Evolutionary conservation across 495 filamentous ascomycete genomes (phyloP).

Genomic region (Viridothelium virens): DNA sequence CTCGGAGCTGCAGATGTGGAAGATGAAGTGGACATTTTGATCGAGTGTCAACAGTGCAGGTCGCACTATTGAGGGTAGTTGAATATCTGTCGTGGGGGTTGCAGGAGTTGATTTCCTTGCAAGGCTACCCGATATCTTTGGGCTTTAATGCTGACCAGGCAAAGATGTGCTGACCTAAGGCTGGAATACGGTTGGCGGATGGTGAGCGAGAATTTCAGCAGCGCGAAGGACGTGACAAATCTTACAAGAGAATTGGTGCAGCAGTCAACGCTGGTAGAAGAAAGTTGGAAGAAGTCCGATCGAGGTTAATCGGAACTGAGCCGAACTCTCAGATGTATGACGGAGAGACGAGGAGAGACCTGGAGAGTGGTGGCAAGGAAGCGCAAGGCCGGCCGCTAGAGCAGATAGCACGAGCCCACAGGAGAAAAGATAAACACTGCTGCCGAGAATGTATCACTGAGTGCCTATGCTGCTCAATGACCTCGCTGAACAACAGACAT

Average conservation of each 20-base stretch:
- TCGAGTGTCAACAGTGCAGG: neutral
- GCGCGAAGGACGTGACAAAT: neutral
- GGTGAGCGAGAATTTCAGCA: neutral
- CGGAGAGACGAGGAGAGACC: neutral
- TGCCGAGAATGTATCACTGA: too few species aligned
- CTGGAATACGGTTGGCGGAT: neutral
- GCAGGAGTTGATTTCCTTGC: neutral
- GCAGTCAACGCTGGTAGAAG: constrained; percentile 1
- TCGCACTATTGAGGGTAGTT: neutral
- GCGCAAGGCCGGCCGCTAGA: neutral
- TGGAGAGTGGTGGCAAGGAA: neutral
- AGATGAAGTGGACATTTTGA: neutral
- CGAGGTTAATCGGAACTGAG: neutral
- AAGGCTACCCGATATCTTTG: neutral
- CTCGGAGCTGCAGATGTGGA: constrained; percentile 11
- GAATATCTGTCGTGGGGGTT: neutral
- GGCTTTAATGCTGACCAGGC: neutral
- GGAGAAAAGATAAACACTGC: too few species aligned
- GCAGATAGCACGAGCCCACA: neutral
- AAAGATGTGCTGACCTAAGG: neutral
- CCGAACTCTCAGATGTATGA: neutral
- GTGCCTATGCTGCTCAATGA: too few species aligned
- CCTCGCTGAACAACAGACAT: too few species aligned
- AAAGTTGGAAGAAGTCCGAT: neutral
- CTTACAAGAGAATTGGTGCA: neutral